phyloP scores from a whole-genome alignment of 306 rosid species.

The Sesbania bispinosa region DNA sequence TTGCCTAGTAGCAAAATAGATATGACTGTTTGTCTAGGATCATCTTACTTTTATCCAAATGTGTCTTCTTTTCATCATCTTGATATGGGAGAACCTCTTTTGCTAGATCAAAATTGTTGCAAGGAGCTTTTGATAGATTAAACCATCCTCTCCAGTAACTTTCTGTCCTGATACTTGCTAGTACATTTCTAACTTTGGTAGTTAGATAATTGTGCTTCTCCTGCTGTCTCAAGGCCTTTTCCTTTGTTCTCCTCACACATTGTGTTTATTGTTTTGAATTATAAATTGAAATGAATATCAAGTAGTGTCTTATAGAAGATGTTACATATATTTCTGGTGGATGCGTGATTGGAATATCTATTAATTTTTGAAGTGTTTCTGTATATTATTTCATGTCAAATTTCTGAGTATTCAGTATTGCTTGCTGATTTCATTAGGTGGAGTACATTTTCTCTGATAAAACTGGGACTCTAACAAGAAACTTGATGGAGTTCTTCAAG shows the following conservation, averaged over 20 bases:
- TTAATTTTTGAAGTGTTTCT: not conserved
- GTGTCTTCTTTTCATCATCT: no score
- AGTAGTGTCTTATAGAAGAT: not conserved
- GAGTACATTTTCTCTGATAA: constrained; percentile 97
- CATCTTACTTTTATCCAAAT: no score
- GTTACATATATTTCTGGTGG: not conserved
- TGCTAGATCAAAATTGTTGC: no score
- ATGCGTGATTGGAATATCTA: constrained; percentile 1
- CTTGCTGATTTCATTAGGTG: constrained; percentile 56
- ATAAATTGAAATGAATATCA: not conserved
- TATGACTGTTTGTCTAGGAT: no score
- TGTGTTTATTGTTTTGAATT: not conserved
- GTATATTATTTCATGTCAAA: not conserved
- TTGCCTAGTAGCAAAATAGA: not conserved
- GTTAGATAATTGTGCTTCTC: not conserved
- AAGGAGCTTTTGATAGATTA: no score
- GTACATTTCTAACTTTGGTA: not conserved
- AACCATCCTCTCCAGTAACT: not conserved
- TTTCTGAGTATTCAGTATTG: constrained; percentile 9
- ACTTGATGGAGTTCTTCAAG: constrained; percentile 99
- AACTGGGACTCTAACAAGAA: constrained; percentile 96
- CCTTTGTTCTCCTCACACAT: not conserved
- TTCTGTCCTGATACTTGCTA: not conserved
- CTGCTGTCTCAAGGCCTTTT: not conserved
- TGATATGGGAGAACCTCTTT: no score